Conservation (phyloP, 164 flowering plant genomes). For the Umbellularia californica region DNA sequence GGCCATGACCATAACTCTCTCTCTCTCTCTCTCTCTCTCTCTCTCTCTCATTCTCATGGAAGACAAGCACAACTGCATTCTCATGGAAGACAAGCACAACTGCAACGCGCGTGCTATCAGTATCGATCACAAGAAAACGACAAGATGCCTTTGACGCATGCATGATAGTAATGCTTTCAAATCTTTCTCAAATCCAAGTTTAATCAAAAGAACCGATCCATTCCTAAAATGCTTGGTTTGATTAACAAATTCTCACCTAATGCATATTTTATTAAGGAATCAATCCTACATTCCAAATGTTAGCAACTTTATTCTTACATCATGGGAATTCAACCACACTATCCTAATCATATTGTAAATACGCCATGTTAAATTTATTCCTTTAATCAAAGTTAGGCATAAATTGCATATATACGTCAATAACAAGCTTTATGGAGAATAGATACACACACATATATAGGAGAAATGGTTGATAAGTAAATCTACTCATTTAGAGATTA, state of each 20-base stretch:
- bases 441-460: background rate
- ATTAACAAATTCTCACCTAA: background rate
- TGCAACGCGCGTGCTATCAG: background rate
- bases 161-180: background rate
- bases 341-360: background rate
- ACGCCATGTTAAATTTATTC: background rate
- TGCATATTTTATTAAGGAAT: background rate
- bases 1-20: too few relatives aligned
- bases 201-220: background rate
- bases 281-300: background rate
- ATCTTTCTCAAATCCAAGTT: background rate
- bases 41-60: too few relatives aligned
- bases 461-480: background rate
- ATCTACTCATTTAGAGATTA: background rate
- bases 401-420: background rate
- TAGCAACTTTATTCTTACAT: slow-evolving; percentile 1
- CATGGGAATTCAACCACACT: background rate
- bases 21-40: too few relatives aligned
- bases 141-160: background rate
- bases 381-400: background rate
- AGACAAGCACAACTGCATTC: too few relatives aligned
- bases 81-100: too few relatives aligned
- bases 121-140: background rate
- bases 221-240: background rate
- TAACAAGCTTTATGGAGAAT: background rate